Conservation (phyloP, 805 yeast genomes). For the Wickerhamiella shivajii region DNA sequence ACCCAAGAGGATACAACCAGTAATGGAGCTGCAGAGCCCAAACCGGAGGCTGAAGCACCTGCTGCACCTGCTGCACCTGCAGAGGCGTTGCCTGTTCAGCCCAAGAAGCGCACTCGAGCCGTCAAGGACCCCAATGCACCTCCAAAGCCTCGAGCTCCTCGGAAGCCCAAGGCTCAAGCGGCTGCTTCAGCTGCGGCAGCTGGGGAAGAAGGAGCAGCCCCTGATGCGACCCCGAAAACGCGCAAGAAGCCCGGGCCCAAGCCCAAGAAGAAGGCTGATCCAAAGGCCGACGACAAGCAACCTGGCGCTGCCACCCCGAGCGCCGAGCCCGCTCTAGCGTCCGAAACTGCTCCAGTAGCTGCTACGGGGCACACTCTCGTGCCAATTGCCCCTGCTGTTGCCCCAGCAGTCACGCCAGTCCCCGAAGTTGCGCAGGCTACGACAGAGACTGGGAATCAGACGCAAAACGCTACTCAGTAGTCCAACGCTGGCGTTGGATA, state of each 20-base stretch:
- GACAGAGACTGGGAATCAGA: too few species aligned
- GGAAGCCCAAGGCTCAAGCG: background rate
- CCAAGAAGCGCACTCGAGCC: background rate
- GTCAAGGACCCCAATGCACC: background rate
- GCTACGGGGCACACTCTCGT: too few species aligned
- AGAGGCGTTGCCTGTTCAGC: background rate
- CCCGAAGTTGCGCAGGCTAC: too few species aligned
- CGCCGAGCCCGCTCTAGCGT: too few species aligned
- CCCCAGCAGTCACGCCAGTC: too few species aligned
- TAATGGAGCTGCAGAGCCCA: constrained; percentile 2
- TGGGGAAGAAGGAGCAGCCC: background rate
- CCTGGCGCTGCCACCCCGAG: too few species aligned
- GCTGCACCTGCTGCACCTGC: constrained; percentile 1
- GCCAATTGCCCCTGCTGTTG: too few species aligned
- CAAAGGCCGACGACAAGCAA: too few species aligned
- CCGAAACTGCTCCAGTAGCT: too few species aligned
- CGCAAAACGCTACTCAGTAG: too few species aligned
- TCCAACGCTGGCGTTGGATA: too few species aligned
- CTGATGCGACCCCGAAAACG: background rate
- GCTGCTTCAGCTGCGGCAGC: background rate
- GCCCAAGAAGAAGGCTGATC: constrained; percentile 9
- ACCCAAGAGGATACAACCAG: constrained; percentile 3
- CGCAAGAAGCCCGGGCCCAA: background rate
- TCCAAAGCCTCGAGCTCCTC: background rate
- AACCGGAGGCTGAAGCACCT: constrained; percentile 6